Percentiles rank a stretch among this genome's conserved stretches.
These are phyloP conservation scores for Tricholomella constricta DNA, from an alignment of 768 basidiomycete species.

Conservation along the genomic window DNA sequence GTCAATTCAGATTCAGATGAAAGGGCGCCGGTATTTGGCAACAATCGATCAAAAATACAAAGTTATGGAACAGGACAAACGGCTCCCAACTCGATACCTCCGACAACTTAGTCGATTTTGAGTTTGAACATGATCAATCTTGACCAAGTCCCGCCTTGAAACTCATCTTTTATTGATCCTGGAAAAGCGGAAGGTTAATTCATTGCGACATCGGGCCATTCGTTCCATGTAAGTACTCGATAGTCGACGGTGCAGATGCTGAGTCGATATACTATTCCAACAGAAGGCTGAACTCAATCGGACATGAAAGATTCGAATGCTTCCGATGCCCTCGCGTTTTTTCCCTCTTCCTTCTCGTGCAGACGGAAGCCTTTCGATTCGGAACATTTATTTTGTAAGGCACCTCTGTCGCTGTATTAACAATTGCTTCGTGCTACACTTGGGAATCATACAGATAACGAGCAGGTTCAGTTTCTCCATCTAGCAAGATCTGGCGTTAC, in stretches of 20 bases:
- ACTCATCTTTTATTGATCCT: not conserved
- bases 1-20: too few relatives aligned
- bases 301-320: not conserved
- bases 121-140: not conserved
- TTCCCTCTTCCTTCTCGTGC: not conserved
- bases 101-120: too few relatives aligned
- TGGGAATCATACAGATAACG: too few relatives aligned
- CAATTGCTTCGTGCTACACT: too few relatives aligned
- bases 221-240: too few relatives aligned
- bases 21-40: too few relatives aligned
- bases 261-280: too few relatives aligned
- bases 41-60: too few relatives aligned
- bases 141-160: not conserved
- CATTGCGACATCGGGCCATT: too few relatives aligned
- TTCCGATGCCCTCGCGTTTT: slow-evolving; percentile 12
- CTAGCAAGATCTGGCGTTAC: not conserved
- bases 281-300: slow-evolving; percentile 9
- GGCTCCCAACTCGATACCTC: too few relatives aligned
- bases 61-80: too few relatives aligned
- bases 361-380: slow-evolving; percentile 5
- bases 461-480: not conserved
- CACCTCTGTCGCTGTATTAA: not conserved
- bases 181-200: not conserved
- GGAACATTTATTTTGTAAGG: not conserved
- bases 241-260: too few relatives aligned